phyloP scores from a whole-genome alignment of 768 basidiomycete species.

The Lactarius quietus region DNA sequence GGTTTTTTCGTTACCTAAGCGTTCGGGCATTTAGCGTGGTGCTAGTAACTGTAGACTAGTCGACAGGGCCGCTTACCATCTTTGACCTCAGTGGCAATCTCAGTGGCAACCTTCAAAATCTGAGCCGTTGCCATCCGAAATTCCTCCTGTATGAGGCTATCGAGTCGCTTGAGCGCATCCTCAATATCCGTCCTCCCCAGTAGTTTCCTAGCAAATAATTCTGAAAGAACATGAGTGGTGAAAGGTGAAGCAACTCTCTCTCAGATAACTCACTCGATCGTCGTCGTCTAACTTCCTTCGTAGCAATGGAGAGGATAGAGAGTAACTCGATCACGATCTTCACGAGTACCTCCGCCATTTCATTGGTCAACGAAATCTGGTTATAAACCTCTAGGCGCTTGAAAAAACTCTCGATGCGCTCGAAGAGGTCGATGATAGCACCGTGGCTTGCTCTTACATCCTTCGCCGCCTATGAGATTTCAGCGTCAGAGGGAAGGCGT shows the following conservation, averaged over 20 bases:
- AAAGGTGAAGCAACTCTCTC: neutral
- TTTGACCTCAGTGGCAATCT: too few species aligned
- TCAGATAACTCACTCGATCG: neutral
- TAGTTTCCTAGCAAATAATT: neutral
- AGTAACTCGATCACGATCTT: neutral
- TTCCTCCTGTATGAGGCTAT: too few species aligned
- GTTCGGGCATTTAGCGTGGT: neutral
- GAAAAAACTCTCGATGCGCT: neutral
- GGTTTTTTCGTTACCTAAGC: neutral
- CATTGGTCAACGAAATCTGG: neutral
- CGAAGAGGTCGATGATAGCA: neutral
- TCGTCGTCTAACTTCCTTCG: neutral
- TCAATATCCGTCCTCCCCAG: too few species aligned
- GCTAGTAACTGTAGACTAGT: too few species aligned
- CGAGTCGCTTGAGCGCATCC: too few species aligned
- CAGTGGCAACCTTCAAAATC: too few species aligned
- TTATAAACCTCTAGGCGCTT: neutral
- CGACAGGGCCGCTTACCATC: too few species aligned
- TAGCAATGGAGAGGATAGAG: neutral
- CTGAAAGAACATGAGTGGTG: neutral
- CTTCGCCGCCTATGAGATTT: neutral
- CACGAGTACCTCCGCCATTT: neutral
- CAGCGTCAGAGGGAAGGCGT: neutral
- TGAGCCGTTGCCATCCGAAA: too few species aligned
- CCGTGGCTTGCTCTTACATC: neutral